phyloP scores from a whole-genome alignment of 176 grass and related monocot genomes.

The Hordeum marinum region DNA sequence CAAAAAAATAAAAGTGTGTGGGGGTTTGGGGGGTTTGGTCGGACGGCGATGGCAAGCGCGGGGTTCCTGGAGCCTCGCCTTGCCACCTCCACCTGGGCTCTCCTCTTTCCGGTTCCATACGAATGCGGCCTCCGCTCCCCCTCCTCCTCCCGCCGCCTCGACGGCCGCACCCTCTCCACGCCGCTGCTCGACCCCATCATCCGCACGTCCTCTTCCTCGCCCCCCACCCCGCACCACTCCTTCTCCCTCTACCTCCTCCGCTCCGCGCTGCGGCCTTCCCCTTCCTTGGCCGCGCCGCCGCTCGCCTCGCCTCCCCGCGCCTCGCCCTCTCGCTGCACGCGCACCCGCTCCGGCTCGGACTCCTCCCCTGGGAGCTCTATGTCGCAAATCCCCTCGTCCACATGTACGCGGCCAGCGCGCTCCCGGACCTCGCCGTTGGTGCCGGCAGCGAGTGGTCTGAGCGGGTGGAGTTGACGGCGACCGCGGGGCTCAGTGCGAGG shows the following conservation, averaged over 20 bases:
- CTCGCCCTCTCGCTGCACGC: conserved; percentile 33
- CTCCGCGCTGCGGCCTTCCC: conserved; percentile 38
- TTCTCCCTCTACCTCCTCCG: conserved; percentile 58
- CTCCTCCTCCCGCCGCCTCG: conserved; percentile 4
- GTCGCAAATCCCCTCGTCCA: conserved; percentile 45
- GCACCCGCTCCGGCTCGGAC: conserved; percentile 27
- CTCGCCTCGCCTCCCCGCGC: conserved; percentile 27
- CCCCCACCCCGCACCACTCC: conserved; percentile 15
- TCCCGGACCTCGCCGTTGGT: conserved; percentile 3
- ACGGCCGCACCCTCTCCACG: conserved; percentile 13
- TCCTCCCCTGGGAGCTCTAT: conserved; percentile 45
- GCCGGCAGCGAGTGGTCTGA: too few relatives aligned
- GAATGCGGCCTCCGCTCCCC: neutral
- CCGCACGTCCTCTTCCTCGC: conserved; percentile 31
- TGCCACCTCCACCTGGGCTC: neutral
- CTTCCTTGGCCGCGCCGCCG: conserved; percentile 33
- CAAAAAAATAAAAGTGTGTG: too few relatives aligned
- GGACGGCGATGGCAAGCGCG: too few relatives aligned
- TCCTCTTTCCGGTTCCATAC: neutral
- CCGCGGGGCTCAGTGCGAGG: too few relatives aligned
- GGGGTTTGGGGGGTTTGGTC: too few relatives aligned
- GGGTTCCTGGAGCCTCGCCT: too few relatives aligned
- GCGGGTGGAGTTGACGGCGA: too few relatives aligned
- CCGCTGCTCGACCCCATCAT: conserved; percentile 34
- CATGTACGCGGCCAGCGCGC: conserved; percentile 41